Evolutionary conservation across 2,329 filamentous ascomycete genomes (phyloP).

Genomic region (Colletotrichum cereale): DNA sequence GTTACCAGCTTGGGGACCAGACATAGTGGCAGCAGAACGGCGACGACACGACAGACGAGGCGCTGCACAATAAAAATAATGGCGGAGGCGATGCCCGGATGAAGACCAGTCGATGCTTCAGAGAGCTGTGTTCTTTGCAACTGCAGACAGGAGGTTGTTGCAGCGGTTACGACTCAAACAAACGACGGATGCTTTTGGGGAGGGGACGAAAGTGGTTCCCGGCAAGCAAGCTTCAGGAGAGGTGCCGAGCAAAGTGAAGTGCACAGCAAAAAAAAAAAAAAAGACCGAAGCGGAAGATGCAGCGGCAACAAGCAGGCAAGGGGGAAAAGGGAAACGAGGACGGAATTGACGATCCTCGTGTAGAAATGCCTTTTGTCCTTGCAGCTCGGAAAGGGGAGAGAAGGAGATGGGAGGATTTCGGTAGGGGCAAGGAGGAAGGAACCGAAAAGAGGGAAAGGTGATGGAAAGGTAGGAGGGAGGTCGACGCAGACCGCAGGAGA

Average conservation of each 20-base stretch:
- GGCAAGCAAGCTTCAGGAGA: slow-evolving; percentile 42
- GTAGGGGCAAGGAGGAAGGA: slow-evolving; percentile 38
- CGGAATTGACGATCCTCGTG: slow-evolving; percentile 31
- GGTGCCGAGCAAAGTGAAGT: slow-evolving; percentile 38
- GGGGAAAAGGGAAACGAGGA: slow-evolving; percentile 34
- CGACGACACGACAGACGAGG: slow-evolving; percentile 38
- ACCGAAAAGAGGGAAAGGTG: slow-evolving; percentile 44
- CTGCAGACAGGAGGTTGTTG: slow-evolving; percentile 29
- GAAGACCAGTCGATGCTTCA: slow-evolving; percentile 28
- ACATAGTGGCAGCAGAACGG: slow-evolving; percentile 51
- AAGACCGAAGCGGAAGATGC: slow-evolving; percentile 33
- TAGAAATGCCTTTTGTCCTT: slow-evolving; percentile 40
- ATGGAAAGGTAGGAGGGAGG: slow-evolving; percentile 48
- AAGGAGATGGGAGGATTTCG: slow-evolving; percentile 32
- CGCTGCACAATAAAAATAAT: slow-evolving; percentile 35
- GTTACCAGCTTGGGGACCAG: slow-evolving; percentile 60
- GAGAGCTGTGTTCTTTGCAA: slow-evolving; percentile 20
- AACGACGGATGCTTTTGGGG: slow-evolving; percentile 39
- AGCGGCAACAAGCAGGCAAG: slow-evolving; percentile 37
- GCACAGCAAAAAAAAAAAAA: slow-evolving; percentile 35
- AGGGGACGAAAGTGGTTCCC: slow-evolving; percentile 40
- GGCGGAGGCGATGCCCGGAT: slow-evolving; percentile 23
- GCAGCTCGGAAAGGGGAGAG: slow-evolving; percentile 34
- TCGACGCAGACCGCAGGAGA: slow-evolving; percentile 37
- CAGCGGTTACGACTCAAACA: slow-evolving; percentile 39